phyloP scores from a whole-genome alignment of 106 monocot species.

The Dactylorhiza incarnata region DNA sequence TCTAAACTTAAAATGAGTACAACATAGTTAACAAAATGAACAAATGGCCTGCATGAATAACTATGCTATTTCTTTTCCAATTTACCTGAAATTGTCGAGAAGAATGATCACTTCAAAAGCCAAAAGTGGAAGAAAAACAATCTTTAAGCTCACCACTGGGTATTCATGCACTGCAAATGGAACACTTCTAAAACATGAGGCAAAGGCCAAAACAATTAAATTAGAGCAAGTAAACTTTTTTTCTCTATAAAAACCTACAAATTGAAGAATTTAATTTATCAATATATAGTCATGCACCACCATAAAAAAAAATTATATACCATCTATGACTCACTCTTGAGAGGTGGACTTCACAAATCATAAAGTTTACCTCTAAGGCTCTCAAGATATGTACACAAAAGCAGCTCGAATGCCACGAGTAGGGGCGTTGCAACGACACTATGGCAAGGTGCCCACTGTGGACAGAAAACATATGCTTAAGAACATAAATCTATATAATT shows the following conservation, averaged over 20 bases:
- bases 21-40: not conserved
- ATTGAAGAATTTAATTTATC: not conserved
- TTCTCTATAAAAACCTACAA: not conserved
- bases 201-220: slow-evolving; percentile 1
- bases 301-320: not conserved
- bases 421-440: slow-evolving; percentile 77
- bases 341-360: not conserved
- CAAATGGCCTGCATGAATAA: not conserved
- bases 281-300: not conserved
- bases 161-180: slow-evolving; percentile 35
- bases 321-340: not conserved
- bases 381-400: slow-evolving; percentile 86
- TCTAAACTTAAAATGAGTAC: not conserved
- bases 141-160: slow-evolving; percentile 68
- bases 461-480: not conserved
- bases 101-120: slow-evolving; percentile 85
- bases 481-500: not conserved
- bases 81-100: slow-evolving; percentile 93
- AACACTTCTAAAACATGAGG: not conserved
- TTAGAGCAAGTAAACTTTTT: not conserved
- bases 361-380: slow-evolving; percentile 47
- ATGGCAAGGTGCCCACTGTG: slow-evolving; percentile 97
- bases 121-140: slow-evolving; percentile 88
- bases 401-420: slow-evolving; percentile 87
- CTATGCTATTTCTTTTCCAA: not conserved